Evolutionary conservation across 176 grass and related monocot species (phyloP).

Genomic region (Puccinellia tenuiflora): DNA sequence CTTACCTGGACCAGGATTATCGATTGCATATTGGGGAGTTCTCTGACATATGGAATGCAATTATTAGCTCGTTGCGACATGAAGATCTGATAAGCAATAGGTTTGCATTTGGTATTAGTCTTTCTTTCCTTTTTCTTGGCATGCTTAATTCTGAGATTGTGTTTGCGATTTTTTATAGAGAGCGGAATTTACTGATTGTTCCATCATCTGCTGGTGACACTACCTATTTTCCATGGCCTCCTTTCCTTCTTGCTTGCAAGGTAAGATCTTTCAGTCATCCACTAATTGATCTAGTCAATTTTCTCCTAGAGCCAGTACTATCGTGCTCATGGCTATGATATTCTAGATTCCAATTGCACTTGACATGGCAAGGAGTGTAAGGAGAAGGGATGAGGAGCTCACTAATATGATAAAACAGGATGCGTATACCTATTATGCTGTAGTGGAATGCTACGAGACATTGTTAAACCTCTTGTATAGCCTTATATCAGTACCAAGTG

Average conservation of each 20-base stretch:
- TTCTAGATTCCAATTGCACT: conserved; percentile 77
- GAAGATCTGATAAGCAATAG: conserved; percentile 82
- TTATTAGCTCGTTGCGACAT: conserved; percentile 59
- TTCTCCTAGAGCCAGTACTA: not conserved
- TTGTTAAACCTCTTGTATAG: conserved; percentile 38
- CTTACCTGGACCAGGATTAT: conserved; percentile 34
- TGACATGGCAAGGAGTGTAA: conserved; percentile 78
- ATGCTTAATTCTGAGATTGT: not conserved
- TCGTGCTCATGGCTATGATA: not conserved
- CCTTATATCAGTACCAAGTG: conserved; percentile 39
- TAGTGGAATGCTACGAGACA: conserved; percentile 69
- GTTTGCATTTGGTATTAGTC: conserved; percentile 29
- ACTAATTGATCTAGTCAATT: not conserved
- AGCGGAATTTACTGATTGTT: conserved; percentile 62
- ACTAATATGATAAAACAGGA: conserved; percentile 49
- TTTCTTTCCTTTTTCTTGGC: conserved; percentile 1
- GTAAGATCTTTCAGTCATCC: conserved; percentile 25
- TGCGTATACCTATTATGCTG: conserved; percentile 49
- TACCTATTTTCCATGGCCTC: conserved; percentile 67
- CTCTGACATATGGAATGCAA: conserved; percentile 73
- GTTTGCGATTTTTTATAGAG: conserved; percentile 37
- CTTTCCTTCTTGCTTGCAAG: conserved; percentile 89
- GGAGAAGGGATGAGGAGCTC: conserved; percentile 58
- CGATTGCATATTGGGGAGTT: conserved; percentile 36
- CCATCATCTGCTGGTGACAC: conserved; percentile 44